Percentiles rank a stretch among this genome's conserved stretches.
phyloP scores from a whole-genome alignment of 2,329 filamentous ascomycete genomes.

The Microdochium trichocladiopsis region DNA sequence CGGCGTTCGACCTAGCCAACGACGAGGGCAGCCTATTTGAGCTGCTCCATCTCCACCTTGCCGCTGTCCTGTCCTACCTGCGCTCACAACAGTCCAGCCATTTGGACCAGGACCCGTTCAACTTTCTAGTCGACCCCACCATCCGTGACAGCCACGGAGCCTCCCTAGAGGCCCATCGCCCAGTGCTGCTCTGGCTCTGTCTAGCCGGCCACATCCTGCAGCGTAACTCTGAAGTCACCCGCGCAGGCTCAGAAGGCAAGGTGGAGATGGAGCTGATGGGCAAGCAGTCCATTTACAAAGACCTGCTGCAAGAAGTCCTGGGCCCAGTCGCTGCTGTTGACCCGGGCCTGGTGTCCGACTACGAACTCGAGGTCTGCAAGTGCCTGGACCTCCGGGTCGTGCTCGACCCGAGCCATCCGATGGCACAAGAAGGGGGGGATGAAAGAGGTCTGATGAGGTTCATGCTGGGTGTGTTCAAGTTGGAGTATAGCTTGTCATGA shows the following conservation, averaged over 20 bases:
- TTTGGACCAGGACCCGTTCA: background rate
- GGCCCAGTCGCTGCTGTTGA: background rate
- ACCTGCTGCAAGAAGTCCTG: background rate
- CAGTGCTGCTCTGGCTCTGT: background rate
- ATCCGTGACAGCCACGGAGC: background rate
- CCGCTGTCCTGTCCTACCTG: background rate
- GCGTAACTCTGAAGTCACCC: background rate
- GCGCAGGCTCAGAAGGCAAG: background rate
- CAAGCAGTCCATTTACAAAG: background rate
- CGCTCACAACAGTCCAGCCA: background rate
- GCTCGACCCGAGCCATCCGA: background rate
- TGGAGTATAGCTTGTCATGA: conserved; percentile 1
- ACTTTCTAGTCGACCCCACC: background rate
- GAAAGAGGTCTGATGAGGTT: background rate
- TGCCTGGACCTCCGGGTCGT: background rate
- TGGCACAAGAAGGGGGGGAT: background rate
- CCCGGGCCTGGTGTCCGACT: background rate
- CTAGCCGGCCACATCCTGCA: background rate
- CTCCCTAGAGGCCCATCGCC: background rate
- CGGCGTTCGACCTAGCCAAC: conserved; percentile 6
- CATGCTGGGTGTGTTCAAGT: background rate
- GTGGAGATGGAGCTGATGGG: background rate
- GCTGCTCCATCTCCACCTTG: background rate
- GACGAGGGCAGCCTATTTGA: conserved; percentile 1
- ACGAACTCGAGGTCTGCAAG: background rate